phyloP scores from a whole-genome alignment of 768 basidiomycete genomes.

The Russula lepida region DNA sequence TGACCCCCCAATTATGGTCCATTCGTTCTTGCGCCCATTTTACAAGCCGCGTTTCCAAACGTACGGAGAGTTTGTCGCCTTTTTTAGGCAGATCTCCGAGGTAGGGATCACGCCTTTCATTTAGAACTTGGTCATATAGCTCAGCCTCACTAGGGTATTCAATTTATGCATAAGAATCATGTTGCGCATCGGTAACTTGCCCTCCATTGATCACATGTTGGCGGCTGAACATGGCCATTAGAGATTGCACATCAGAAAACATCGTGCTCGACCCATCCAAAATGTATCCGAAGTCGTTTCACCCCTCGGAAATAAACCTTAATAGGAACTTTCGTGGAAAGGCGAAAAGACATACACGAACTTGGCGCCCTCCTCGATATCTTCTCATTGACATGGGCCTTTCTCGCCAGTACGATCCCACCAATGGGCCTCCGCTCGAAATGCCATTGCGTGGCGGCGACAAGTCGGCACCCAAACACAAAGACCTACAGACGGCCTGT shows the following conservation, averaged over 20 bases:
- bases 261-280: slow-evolving; percentile 26
- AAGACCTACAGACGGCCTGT: background rate
- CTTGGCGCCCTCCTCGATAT: slow-evolving; percentile 26
- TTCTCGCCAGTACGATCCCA: slow-evolving; percentile 27
- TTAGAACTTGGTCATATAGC: too few relatives aligned
- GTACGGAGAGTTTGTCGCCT: too few relatives aligned
- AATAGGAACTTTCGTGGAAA: slow-evolving; percentile 21
- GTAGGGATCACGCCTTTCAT: too few relatives aligned
- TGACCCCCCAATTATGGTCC: slow-evolving; percentile 20
- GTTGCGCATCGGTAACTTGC: slow-evolving; percentile 11
- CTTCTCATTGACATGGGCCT: slow-evolving; percentile 33
- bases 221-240: too few relatives aligned
- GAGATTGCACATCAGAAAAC: background rate
- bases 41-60: too few relatives aligned
- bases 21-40: slow-evolving; percentile 24
- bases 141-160: slow-evolving; percentile 4
- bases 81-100: slow-evolving; percentile 23
- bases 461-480: slow-evolving; percentile 30
- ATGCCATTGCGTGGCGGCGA: slow-evolving; percentile 34
- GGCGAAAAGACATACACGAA: slow-evolving; percentile 27
- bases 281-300: slow-evolving; percentile 27
- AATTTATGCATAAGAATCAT: slow-evolving; percentile 12
- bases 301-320: slow-evolving; percentile 19
- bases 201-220: too few relatives aligned
- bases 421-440: slow-evolving; percentile 22